Base-by-base conservation (phyloP, 257 asterid species). In the Cynanchum wilfordii region DNA sequence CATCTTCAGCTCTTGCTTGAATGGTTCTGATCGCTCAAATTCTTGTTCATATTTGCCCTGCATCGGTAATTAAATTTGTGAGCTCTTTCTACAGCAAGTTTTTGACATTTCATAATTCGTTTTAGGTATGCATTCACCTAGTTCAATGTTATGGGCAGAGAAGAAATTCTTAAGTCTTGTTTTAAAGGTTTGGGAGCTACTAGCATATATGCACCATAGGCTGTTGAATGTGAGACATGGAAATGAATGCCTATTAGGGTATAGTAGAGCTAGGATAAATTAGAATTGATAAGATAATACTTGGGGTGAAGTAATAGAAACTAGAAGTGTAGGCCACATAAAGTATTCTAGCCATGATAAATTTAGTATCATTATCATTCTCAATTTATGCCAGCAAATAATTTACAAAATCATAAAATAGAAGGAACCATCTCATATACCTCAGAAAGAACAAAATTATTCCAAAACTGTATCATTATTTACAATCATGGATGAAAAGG, bases 31-130 rank as follows among this genome's bases (percentile, higher is more conserved):
- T 51, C 78, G 83, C 80, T 95, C 99, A 76, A 30, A 87, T 30
- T 95, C 98, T 77, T 89, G 97, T 82, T 95, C 99, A 71, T 87
- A 86, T 79, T 87, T 95, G 57, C 98, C 98, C 99, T 95, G 88
- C 73, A 83, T 60, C 49, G 59, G 56, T 19, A 77, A 71, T 72
- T 51, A 72, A 60, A 24, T 56, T 42, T 66, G 24, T 25, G 73
- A 66, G 72, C 58, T 65, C 51, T 6, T 62, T 6, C 36, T 64
- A 22, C 27, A 24, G 56, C 9, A 57, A 36, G 3, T 36, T 27
- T 22, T 17, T 47, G 6, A 15, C 33, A 25, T 24, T 19, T 20
- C 13, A 3, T 15, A 59, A 16, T 22, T 33, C 20, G 19, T 42
- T 72, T 19, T 25, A 65, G 2, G 45, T 54, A 1, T 8, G 40